These are phyloP conservation scores for Mycena latifolia DNA, from an alignment of 768 basidiomycete species.

Conservation along the genomic window DNA sequence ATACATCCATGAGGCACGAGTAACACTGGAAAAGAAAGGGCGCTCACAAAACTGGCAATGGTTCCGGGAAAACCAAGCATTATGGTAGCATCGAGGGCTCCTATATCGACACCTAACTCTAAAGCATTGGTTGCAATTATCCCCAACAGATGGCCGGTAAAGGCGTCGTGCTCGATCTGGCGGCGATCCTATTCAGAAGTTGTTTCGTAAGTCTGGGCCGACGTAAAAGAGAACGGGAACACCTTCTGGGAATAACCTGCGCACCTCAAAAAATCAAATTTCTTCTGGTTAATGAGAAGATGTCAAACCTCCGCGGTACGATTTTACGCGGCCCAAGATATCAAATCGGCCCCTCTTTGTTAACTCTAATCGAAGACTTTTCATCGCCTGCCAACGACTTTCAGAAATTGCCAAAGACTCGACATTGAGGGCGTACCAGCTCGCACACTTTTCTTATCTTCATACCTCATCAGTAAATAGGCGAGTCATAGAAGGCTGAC, in stretches of 20 bases:
- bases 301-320: constrained; percentile 83
- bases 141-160: constrained; percentile 85
- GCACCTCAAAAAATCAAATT: constrained; percentile 2
- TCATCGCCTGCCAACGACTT: constrained; percentile 74
- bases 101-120: constrained; percentile 93
- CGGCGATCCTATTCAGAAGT: constrained; percentile 73
- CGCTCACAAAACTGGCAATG: constrained; percentile 82
- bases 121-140: constrained; percentile 92
- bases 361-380: constrained; percentile 76
- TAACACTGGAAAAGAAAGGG: background rate
- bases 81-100: constrained; percentile 88
- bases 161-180: constrained; percentile 87
- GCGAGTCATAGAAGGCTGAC: background rate
- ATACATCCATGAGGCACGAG: constrained; percentile 10
- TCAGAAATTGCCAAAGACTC: background rate
- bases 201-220: background rate
- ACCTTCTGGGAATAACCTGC: constrained; percentile 83
- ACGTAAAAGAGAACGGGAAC: constrained; percentile 5
- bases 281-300: constrained; percentile 3
- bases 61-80: constrained; percentile 89
- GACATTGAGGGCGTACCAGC: constrained; percentile 59
- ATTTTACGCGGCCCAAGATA: constrained; percentile 79
- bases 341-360: constrained; percentile 82
- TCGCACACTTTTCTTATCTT: constrained; percentile 89
- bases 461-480: constrained; percentile 12